Evolutionary conservation across 1,139 yeast genomes (phyloP).

Genomic region (Yamadazyma pseudoaaseri): DNA sequence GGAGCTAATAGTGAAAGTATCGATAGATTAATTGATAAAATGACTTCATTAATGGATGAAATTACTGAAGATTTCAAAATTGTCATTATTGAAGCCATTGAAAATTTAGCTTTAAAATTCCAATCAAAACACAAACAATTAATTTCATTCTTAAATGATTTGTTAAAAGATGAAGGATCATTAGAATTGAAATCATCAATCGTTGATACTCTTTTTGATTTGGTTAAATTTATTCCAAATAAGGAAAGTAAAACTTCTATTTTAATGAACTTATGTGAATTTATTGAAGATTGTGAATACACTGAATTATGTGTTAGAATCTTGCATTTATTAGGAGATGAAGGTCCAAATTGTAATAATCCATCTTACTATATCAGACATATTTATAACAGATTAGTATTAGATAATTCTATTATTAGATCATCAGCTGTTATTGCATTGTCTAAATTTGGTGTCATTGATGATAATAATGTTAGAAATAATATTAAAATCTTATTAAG

Average conservation of each 20-base stretch:
- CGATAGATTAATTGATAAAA: conserved; percentile 83
- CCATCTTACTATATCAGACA: conserved; percentile 94
- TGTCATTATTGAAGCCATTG: conserved; percentile 91
- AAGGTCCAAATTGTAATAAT: conserved; percentile 84
- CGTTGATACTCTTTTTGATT: conserved; percentile 86
- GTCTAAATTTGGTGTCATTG: conserved; percentile 84
- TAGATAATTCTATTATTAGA: conserved; percentile 92
- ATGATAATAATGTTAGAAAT: conserved; percentile 63
- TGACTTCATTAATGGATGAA: conserved; percentile 88
- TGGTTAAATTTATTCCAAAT: conserved; percentile 80
- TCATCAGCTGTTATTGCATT: conserved; percentile 94
- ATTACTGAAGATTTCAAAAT: conserved; percentile 95
- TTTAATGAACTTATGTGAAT: conserved; percentile 87
- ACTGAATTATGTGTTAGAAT: conserved; percentile 91
- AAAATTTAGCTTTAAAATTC: conserved; percentile 88
- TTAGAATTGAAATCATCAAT: conserved; percentile 80
- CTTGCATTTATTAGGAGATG: conserved; percentile 86
- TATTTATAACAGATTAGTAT: conserved; percentile 92
- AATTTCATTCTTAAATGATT: conserved; percentile 78
- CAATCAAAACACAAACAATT: conserved; percentile 86
- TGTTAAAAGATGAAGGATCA: conserved; percentile 90
- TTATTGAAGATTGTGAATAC: conserved; percentile 97
- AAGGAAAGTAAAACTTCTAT: conserved; percentile 78
- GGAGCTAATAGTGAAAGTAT: conserved; percentile 61
- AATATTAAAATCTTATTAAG: conserved; percentile 74